These are phyloP conservation scores for Candida jianshihensis DNA, from an alignment of 805 yeast genomes.

Conservation along the genomic window DNA sequence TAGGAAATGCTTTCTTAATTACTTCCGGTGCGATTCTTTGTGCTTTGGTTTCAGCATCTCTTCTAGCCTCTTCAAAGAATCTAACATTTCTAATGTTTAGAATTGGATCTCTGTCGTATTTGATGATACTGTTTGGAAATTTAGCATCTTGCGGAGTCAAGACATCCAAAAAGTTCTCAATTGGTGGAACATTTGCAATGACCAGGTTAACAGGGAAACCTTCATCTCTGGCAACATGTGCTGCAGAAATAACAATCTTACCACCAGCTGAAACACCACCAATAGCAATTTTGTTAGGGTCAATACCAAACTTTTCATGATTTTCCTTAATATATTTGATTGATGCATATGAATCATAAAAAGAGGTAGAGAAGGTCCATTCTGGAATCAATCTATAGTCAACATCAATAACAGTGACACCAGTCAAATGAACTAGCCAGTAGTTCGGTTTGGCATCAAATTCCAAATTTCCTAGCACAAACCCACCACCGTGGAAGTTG, in stretches of 20 bases:
- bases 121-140: not conserved
- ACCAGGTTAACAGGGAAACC: not conserved
- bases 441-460: constrained; percentile 1
- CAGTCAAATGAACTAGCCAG: constrained; percentile 14
- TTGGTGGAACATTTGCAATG: constrained; percentile 1
- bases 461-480: constrained; percentile 1
- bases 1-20: not conserved
- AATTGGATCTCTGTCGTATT: constrained; percentile 1
- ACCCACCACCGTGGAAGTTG: constrained; percentile 8
- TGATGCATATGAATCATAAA: constrained; percentile 6
- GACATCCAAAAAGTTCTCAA: constrained; percentile 1
- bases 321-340: not conserved
- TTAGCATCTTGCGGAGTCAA: not conserved
- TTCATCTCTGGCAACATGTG: constrained; percentile 1
- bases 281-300: not conserved
- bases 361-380: constrained; percentile 1
- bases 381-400: constrained; percentile 4
- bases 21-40: not conserved
- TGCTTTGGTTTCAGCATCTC: not conserved
- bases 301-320: not conserved
- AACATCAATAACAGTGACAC: constrained; percentile 13
- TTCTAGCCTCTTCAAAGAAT: constrained; percentile 1
- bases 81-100: not conserved
- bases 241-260: not conserved
- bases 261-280: constrained; percentile 4